Conservation (phyloP, 1,139 yeast species). For the Yamadazyma sp. region DNA sequence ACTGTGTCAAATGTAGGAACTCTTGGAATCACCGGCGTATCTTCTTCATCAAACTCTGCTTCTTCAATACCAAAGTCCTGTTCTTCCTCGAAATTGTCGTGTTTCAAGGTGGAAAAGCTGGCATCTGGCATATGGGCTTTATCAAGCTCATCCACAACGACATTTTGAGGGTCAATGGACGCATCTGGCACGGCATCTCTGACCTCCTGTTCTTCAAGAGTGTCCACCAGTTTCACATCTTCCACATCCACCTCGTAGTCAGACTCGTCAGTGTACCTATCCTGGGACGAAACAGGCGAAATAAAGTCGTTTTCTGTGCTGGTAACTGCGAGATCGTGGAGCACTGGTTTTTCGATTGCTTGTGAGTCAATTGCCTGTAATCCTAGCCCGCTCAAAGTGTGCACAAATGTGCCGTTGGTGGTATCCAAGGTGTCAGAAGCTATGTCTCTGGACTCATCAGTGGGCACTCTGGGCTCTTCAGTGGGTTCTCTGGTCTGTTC, state of each 20-base stretch:
- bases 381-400: neutral
- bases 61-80: conserved; percentile 19
- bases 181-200: conserved; percentile 12
- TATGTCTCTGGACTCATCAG: neutral
- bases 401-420: neutral
- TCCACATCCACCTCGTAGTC: conserved; percentile 8
- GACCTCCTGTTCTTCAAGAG: conserved; percentile 17
- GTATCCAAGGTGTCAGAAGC: neutral
- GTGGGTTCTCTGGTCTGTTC: too few relatives aligned
- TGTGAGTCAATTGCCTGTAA: neutral
- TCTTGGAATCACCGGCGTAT: conserved; percentile 24
- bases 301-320: conserved; percentile 12
- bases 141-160: conserved; percentile 27
- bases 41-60: conserved; percentile 16
- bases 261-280: conserved; percentile 7
- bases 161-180: conserved; percentile 19
- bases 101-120: conserved; percentile 7
- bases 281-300: conserved; percentile 12
- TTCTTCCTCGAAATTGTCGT: conserved; percentile 7
- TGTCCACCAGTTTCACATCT: conserved; percentile 20
- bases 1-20: conserved; percentile 33
- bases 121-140: conserved; percentile 4
- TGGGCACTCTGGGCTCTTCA: neutral
- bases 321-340: conserved; percentile 8
- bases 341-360: conserved; percentile 4